These are phyloP conservation scores for Wickerhamomyces rabaulensis DNA, from an alignment of 805 yeast genomes.

Conservation along the genomic window DNA sequence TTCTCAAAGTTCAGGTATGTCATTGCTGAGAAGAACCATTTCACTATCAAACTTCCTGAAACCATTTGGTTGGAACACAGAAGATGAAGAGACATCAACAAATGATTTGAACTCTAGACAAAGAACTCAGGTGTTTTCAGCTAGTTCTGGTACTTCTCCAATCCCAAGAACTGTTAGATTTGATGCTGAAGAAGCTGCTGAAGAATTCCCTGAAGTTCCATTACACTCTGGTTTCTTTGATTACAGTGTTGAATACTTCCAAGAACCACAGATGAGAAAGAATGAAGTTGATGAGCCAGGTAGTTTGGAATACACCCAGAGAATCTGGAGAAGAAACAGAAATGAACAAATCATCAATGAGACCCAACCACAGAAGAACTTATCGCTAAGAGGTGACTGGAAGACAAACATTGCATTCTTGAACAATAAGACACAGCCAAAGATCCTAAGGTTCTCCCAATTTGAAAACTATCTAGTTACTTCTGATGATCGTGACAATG, in stretches of 20 bases:
- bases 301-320: slow-evolving; percentile 71
- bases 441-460: slow-evolving; percentile 74
- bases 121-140: slow-evolving; percentile 7
- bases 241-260: slow-evolving; percentile 83
- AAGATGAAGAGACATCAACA: slow-evolving; percentile 16
- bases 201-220: slow-evolving; percentile 37
- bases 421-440: slow-evolving; percentile 77
- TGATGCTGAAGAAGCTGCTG: slow-evolving; percentile 19
- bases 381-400: slow-evolving; percentile 87
- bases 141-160: slow-evolving; percentile 38
- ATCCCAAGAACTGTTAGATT: slow-evolving; percentile 57
- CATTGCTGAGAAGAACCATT: slow-evolving; percentile 19
- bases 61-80: slow-evolving; percentile 21
- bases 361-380: slow-evolving; percentile 84
- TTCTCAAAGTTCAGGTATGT: slow-evolving; percentile 8
- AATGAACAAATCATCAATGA: slow-evolving; percentile 82
- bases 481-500: slow-evolving; percentile 77
- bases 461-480: slow-evolving; percentile 81
- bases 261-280: slow-evolving; percentile 90
- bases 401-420: slow-evolving; percentile 50
- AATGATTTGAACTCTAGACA: slow-evolving; percentile 4
- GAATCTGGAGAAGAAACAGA: slow-evolving; percentile 86
- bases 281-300: slow-evolving; percentile 90
- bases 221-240: slow-evolving; percentile 61
- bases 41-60: slow-evolving; percentile 27